phyloP scores from a whole-genome alignment of 352 stramenopile genomes.

The Aphanomyces stellatus region DNA sequence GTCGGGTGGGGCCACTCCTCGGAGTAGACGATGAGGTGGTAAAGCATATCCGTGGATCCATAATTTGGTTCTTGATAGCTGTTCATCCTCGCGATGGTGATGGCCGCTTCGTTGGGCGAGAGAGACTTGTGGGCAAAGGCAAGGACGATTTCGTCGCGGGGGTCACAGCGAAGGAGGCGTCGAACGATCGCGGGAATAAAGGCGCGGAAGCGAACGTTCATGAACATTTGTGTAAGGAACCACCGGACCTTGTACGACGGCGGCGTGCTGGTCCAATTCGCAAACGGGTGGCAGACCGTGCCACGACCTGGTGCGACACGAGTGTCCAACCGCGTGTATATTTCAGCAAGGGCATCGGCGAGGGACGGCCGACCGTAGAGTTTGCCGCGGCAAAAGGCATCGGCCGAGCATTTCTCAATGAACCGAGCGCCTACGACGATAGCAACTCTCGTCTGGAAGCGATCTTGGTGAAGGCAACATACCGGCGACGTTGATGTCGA shows the following conservation, averaged over 20 bases:
- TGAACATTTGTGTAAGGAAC: slow-evolving; percentile 49
- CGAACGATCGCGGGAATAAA: slow-evolving; percentile 51
- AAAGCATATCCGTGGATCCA: slow-evolving; percentile 42
- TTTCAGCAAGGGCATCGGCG: slow-evolving; percentile 31
- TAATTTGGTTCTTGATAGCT: slow-evolving; percentile 18
- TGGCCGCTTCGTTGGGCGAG: neutral
- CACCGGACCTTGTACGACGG: slow-evolving; percentile 67
- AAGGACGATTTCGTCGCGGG: slow-evolving; percentile 25
- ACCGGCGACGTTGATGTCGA: slow-evolving; percentile 54
- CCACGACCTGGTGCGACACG: slow-evolving; percentile 29
- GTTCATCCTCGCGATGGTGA: neutral
- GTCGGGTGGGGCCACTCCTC: slow-evolving; percentile 62
- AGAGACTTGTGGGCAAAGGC: slow-evolving; percentile 27
- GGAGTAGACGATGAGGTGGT: slow-evolving; percentile 71
- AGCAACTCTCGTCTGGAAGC: neutral
- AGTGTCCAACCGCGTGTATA: slow-evolving; percentile 48
- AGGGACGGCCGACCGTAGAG: no score
- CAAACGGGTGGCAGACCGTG: slow-evolving; percentile 34
- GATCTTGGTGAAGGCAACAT: neutral
- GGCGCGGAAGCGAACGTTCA: slow-evolving; percentile 31
- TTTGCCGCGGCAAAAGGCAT: slow-evolving; percentile 55
- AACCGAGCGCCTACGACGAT: slow-evolving; percentile 28
- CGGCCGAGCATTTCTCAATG: slow-evolving; percentile 39
- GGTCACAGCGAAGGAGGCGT: slow-evolving; percentile 33
- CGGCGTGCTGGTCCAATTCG: slow-evolving; percentile 30